These are phyloP conservation scores for Jimgerdemannia flammicorona DNA, from an alignment of 192 early-diverging fungal genomes.

Conservation along the genomic window DNA sequence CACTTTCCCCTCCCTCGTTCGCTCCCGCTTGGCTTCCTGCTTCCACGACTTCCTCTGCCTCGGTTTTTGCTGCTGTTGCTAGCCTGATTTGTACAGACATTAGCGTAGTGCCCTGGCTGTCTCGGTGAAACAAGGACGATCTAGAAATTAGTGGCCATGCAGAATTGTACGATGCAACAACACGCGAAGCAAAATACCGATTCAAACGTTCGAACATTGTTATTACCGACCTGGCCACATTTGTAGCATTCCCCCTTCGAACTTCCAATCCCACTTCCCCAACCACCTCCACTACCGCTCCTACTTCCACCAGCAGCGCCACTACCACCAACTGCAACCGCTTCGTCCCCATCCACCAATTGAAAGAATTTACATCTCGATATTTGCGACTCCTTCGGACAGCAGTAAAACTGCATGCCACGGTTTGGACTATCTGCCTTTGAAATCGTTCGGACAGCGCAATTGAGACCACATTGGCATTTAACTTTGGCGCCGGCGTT, in stretches of 20 bases:
- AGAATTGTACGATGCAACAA: no score
- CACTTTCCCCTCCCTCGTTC: neutral
- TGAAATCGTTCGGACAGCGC: neutral
- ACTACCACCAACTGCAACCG: neutral
- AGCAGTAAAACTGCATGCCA: constrained; percentile 12
- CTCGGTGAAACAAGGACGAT: neutral
- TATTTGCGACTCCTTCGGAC: constrained; percentile 6
- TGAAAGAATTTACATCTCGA: constrained; percentile 13
- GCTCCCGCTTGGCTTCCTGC: neutral
- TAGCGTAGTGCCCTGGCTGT: neutral
- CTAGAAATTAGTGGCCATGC: neutral
- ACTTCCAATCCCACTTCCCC: neutral
- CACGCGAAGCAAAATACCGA: no score
- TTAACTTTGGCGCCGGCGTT: neutral
- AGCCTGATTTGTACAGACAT: constrained; percentile 1
- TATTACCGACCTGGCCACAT: neutral
- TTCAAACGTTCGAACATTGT: neutral
- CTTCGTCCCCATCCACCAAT: constrained; percentile 7
- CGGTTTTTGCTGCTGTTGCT: neutral
- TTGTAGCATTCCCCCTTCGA: neutral
- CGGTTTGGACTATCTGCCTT: constrained; percentile 5
- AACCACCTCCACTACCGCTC: neutral
- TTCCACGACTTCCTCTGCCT: neutral
- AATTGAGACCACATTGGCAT: constrained; percentile 9
- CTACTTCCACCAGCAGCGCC: neutral